Conservation (phyloP, 129 eudicot species). For the Helichrysum umbraculigerum region DNA sequence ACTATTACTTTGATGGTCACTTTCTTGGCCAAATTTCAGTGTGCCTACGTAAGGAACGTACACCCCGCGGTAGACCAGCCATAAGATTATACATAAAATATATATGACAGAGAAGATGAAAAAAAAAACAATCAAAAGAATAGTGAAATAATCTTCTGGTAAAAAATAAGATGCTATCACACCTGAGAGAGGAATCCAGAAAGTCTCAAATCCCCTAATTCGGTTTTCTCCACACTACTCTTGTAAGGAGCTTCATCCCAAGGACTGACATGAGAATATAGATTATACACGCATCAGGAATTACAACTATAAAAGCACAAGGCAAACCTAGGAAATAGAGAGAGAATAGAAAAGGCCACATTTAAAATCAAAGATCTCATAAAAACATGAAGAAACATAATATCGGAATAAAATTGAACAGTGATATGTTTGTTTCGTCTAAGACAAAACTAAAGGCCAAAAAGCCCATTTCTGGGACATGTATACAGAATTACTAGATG, state of each 20-base stretch:
- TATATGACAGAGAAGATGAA: constrained; percentile 1
- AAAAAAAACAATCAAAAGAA: constrained; percentile 1
- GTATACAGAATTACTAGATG: not conserved
- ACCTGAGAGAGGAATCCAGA: constrained; percentile 87
- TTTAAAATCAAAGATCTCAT: not conserved
- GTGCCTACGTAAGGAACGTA: not conserved
- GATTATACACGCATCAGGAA: constrained; percentile 21
- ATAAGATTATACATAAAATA: not conserved
- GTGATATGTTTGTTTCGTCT: not conserved
- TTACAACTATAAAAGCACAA: not conserved
- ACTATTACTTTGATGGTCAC: not conserved
- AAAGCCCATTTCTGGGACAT: not conserved
- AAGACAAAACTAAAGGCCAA: constrained; percentile 11
- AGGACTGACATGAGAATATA: constrained; percentile 54
- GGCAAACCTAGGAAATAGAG: not conserved
- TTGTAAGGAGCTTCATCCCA: constrained; percentile 83
- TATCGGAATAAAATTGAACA: not conserved
- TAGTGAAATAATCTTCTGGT: not conserved
- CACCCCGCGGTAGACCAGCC: constrained; percentile 4
- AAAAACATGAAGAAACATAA: not conserved
- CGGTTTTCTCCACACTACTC: constrained; percentile 70
- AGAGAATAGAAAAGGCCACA: not conserved
- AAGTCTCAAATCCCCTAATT: constrained; percentile 65
- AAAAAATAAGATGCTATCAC: not conserved
- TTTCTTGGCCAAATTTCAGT: not conserved